Evolutionary conservation across 306 rosid genomes (phyloP).

Genomic region (Pterocarpus santalinus): DNA sequence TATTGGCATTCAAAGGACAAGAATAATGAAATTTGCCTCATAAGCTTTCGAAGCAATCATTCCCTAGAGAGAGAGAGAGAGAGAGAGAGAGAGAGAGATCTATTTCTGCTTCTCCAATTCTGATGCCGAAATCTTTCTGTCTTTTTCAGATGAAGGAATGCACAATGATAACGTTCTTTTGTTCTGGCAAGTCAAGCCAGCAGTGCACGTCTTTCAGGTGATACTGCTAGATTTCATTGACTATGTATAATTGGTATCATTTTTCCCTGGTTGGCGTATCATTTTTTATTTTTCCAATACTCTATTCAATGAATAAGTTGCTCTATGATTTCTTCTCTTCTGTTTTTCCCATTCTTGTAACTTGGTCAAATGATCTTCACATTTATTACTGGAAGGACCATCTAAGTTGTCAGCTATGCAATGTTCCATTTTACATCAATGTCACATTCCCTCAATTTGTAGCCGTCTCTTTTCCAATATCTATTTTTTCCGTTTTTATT

Average conservation of each 20-base stretch:
- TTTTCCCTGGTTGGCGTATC: too few species aligned
- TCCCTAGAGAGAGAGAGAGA: background rate
- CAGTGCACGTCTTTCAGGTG: constrained; percentile 95
- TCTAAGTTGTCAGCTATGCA: constrained; percentile 14
- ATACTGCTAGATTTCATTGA: constrained; percentile 35
- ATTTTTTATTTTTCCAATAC: too few species aligned
- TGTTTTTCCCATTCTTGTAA: constrained; percentile 14
- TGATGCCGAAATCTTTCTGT: constrained; percentile 38
- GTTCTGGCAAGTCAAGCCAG: constrained; percentile 99
- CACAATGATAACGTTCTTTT: constrained; percentile 77
- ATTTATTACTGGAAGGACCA: background rate
- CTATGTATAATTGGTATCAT: background rate
- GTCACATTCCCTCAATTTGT: constrained; percentile 13
- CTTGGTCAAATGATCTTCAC: constrained; percentile 4
- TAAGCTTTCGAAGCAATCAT: background rate
- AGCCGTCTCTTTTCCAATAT: constrained; percentile 26
- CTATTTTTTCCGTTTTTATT: background rate
- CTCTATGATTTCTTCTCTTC: background rate
- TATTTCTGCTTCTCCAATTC: constrained; percentile 39
- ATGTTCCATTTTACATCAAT: background rate
- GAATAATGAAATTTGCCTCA: background rate
- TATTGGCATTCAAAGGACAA: background rate
- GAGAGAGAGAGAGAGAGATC: constrained; percentile 4
- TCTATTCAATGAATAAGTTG: constrained; percentile 24
- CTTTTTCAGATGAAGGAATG: constrained; percentile 73